phyloP scores from a whole-genome alignment of 441 rosid species.

The Eutrema salsugineum region DNA sequence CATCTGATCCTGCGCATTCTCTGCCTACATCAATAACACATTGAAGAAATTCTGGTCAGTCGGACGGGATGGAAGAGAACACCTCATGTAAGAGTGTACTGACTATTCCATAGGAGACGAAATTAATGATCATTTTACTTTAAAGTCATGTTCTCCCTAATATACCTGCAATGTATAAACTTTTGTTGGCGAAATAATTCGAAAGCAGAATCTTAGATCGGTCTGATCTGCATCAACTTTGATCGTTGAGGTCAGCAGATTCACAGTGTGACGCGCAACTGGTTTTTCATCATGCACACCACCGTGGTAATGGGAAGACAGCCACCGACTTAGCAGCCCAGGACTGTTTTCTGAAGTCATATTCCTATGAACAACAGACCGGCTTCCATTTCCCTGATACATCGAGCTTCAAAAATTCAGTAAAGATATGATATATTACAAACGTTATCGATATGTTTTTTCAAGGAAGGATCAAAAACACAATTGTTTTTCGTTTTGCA shows the following conservation, averaged over 20 bases:
- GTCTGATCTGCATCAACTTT: slow-evolving; percentile 95
- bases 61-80: neutral
- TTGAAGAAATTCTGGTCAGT: neutral
- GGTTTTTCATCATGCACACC: slow-evolving; percentile 88
- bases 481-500: neutral
- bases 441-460: slow-evolving; percentile 6
- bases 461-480: slow-evolving; percentile 1
- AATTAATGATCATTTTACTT: neutral
- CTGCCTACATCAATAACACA: slow-evolving; percentile 74
- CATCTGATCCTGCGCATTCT: slow-evolving; percentile 88
- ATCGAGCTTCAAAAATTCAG: slow-evolving; percentile 25
- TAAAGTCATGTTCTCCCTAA: neutral
- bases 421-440: slow-evolving; percentile 8
- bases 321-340: slow-evolving; percentile 92
- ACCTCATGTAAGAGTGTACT: neutral
- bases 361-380: slow-evolving; percentile 54
- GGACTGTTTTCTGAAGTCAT: slow-evolving; percentile 59
- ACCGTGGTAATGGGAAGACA: slow-evolving; percentile 94
- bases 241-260: slow-evolving; percentile 90
- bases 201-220: slow-evolving; percentile 96
- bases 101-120: neutral
- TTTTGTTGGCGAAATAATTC: slow-evolving; percentile 90
- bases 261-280: slow-evolving; percentile 91
- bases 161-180: slow-evolving; percentile 91
- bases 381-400: slow-evolving; percentile 67